Evolutionary conservation across 495 filamentous ascomycete species (phyloP), one percentile per base, ranked within the genome.

Genomic region (Jackrogersella multiformis): DNA sequence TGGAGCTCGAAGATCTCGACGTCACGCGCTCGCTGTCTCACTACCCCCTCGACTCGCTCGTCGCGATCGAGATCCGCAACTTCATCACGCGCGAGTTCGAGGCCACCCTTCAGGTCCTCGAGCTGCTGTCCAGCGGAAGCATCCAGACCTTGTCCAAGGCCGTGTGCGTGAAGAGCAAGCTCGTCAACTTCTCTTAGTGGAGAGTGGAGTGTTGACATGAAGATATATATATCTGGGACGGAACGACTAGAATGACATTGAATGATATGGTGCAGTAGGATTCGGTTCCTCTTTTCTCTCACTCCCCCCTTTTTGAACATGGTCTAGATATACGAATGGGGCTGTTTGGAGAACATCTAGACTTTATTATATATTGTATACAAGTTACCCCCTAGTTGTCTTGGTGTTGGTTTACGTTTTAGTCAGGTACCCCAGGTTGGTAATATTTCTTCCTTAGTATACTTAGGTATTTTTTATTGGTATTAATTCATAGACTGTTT

Each of bases 81-180:
- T 85, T 80, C 64, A 79, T 86, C 54, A 82, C 77, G 9, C 73
- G 75, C 45, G 77, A 79, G 61, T 82, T 83, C 53, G 76, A 84
- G 70, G 81, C 80, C 0, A 85, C 86, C 64, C 66, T 87, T 57
- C 80, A 85, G 59, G 83, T 86, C 4, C 72, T 86, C 61, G 83
- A 86, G 64, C 71, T 85, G 36, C 68, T 83, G 39, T 79, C 77
- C 23, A 83, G 81, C 59, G 82, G 82, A 8, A 78, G 74, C 9
- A 81, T 83, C 53, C 78, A 82, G 71, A 82, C 76, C 7, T 64
- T 84, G 49, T 77, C 79, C 1, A 81, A 81, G 73, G 77, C 74
- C 0, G 80, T 84, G 45, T 83, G 80, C 58, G 72, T 71, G n/a
- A 83, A 84, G 77, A 82, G 80, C 68, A 84, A 83, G 70, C 63